Base-by-base conservation (phyloP, 345 rosid species). In the Euclidium syriacum region DNA sequence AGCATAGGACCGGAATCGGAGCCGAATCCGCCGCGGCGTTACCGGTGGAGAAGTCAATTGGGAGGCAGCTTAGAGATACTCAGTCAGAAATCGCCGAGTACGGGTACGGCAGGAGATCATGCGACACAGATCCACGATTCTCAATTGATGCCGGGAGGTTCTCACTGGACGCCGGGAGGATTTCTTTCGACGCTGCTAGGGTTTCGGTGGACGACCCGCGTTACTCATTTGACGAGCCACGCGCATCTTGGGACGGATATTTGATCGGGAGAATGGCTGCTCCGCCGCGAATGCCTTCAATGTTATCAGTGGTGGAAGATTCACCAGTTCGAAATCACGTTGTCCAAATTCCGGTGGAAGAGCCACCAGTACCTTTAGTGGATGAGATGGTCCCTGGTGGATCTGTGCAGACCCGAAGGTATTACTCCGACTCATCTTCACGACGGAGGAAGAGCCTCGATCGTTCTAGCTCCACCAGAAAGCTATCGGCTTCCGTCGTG, bases 1-100 rank as follows among this genome's bases (percentile, higher is more conserved):
- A 85, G 75, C 81, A 71, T 25, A 58, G 80, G 33, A 80, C 71
- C 32, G 63, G 73, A 4, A 50, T 40, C 44, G 84, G 77, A 0
- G 73, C 69, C 20, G 65, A 85, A 19, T 88, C 90, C 6, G 78
- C 81, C 4, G 80, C 89, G n/a, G 80, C 89, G n/a, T 80, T 90
- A 71, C 95, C 97, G 1, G 96, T 86, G 39, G 96, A 85, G 88
- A 95, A 95, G 78, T 86, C 96, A 12, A 85, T 82, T 20, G 88
- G 89, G 23, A 76, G 85, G 29, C 96, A 90, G 73, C 85, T 79
- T 30, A 75, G 97, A 60, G 99, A 95, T 41, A 95, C 99, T 6
- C 97, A 90, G 77, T 90, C 97, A 7, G 99, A 94, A 68, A 83
- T 94, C 49, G 97, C 97, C 0, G 99, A 94, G 73, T 90, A 94